These are phyloP conservation scores for Zygnema circumcarinatum DNA, from an alignment of 139 green algal species.

Conservation along the genomic window DNA sequence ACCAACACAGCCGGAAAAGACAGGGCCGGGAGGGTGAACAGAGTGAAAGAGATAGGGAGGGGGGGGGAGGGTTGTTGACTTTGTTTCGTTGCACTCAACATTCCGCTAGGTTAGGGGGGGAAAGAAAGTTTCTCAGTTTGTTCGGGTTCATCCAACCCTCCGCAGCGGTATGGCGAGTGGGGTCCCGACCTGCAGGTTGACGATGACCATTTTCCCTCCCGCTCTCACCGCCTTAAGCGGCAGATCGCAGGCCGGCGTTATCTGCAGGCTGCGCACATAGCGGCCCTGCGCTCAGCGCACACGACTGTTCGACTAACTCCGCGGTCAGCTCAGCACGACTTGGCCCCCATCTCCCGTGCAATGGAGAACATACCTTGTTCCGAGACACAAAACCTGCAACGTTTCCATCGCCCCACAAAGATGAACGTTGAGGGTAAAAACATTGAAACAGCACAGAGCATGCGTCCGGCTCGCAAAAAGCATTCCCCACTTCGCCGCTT, in stretches of 20 bases:
- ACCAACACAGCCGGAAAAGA: not conserved
- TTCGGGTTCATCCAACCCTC: not conserved
- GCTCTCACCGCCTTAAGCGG: constrained; percentile 67
- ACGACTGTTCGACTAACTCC: no score
- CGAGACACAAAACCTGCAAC: no score
- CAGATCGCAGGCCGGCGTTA: constrained; percentile 84
- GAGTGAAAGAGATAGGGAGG: no score
- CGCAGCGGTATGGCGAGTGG: not conserved
- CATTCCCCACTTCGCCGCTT: no score
- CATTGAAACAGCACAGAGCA: no score
- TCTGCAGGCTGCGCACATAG: constrained; percentile 77
- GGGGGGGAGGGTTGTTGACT: not conserved
- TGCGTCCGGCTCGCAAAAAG: no score
- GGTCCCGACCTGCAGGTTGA: constrained; percentile 85
- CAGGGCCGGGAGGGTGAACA: not conserved
- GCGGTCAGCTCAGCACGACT: no score
- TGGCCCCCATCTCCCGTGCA: no score
- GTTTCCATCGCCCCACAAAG: no score
- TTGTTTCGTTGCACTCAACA: not conserved
- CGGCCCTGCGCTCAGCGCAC: no score
- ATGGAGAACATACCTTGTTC: no score
- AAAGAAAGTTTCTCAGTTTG: not conserved
- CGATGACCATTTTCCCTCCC: constrained; percentile 71
- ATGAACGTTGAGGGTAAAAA: no score
- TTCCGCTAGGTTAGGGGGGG: not conserved